These are phyloP conservation scores for Dictyostelium intermedium DNA, from an alignment of 78 protist genomes.

Conservation along the genomic window DNA sequence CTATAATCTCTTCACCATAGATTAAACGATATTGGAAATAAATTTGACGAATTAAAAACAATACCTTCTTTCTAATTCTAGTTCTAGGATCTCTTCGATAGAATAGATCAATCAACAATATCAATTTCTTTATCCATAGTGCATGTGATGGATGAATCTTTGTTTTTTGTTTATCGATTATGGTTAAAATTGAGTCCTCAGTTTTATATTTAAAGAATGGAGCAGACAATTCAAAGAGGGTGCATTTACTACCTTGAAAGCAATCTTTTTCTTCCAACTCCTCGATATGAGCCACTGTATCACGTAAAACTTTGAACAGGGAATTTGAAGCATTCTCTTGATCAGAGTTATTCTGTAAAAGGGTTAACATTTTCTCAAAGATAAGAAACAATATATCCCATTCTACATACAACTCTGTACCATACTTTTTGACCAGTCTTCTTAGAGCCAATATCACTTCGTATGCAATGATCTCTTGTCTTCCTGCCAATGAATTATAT, in stretches of 20 bases:
- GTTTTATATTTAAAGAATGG: constrained; percentile 32
- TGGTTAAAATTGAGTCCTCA: constrained; percentile 17
- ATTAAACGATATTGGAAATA: constrained; percentile 5
- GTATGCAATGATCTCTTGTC: constrained; percentile 68
- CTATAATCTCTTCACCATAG: constrained; percentile 68
- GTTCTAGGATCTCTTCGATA: constrained; percentile 35
- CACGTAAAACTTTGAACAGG: constrained; percentile 52
- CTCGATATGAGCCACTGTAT: constrained; percentile 26
- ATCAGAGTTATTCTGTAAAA: neutral
- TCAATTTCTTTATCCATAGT: constrained; percentile 42
- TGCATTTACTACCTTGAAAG: constrained; percentile 26
- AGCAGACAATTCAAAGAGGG: constrained; percentile 1
- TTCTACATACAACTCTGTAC: constrained; percentile 58
- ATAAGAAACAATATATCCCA: constrained; percentile 75
- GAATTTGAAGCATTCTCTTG: constrained; percentile 19
- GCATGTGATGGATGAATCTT: constrained; percentile 70
- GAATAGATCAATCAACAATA: constrained; percentile 13
- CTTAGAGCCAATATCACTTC: constrained; percentile 74
- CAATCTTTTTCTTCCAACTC: constrained; percentile 39
- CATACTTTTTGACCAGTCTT: constrained; percentile 76
- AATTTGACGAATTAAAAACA: neutral
- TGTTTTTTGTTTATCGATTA: neutral
- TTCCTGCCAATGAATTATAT: constrained; percentile 53
- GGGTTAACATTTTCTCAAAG: constrained; percentile 4
- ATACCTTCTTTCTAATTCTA: constrained; percentile 16